phyloP scores from a whole-genome alignment of 2,329 filamentous ascomycete species.

The Fusarium anthophilum region DNA sequence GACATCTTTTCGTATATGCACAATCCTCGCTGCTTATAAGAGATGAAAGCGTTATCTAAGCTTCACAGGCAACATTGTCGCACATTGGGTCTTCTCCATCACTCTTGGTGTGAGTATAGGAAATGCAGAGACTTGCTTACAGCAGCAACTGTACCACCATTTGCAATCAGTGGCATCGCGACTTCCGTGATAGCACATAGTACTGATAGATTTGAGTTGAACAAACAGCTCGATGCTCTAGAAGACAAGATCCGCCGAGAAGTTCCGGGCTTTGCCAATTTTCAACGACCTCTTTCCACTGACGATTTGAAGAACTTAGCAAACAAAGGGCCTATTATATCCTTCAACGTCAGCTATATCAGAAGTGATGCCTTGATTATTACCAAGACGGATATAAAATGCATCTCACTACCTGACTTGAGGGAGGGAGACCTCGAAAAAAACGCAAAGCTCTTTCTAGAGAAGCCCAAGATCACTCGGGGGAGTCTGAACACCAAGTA shows the following conservation, averaged over 20 bases:
- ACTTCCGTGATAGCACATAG: too few relatives aligned
- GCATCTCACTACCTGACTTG: background rate
- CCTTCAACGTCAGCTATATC: background rate
- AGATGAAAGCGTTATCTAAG: too few relatives aligned
- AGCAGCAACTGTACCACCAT: too few relatives aligned
- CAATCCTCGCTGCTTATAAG: too few relatives aligned
- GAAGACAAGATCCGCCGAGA: background rate
- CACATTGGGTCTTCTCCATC: too few relatives aligned
- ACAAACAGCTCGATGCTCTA: rapidly evolving
- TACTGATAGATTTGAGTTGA: too few relatives aligned
- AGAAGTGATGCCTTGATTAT: background rate
- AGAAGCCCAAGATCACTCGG: rapidly evolving
- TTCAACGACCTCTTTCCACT: background rate
- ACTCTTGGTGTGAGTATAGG: too few relatives aligned
- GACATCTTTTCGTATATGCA: too few relatives aligned
- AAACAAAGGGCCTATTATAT: background rate
- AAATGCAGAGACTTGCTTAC: too few relatives aligned
- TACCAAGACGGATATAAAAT: rapidly evolving
- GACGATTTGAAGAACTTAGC: rapidly evolving
- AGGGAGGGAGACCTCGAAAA: rapidly evolving
- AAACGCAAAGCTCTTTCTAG: background rate
- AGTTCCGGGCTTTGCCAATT: background rate
- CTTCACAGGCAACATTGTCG: too few relatives aligned
- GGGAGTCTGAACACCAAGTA: too few relatives aligned
- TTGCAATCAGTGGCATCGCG: too few relatives aligned